Evolutionary conservation across 208 protist genomes (phyloP), one percentile per base, ranked within the genome.

Genomic region (Endotrypanum monterogeii): DNA sequence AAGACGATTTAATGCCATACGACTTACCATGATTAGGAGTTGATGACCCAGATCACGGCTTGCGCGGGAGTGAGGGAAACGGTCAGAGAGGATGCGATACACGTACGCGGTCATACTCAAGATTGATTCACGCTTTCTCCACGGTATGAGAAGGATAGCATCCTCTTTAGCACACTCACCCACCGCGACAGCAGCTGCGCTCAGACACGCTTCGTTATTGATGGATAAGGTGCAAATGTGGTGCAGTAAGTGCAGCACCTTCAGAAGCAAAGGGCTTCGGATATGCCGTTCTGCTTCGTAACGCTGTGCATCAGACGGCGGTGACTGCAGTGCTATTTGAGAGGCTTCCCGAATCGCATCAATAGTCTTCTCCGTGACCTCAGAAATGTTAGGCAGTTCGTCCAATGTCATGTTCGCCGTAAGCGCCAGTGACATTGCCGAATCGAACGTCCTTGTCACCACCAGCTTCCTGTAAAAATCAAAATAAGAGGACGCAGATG

Each of bases 11-110:
- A 48, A 6, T 48, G 65, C 35, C 67, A 83, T 41, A 51, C 70
- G 74, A 23, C 71, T 57, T 6, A 73, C 60, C 11, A 86, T 56
- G 44, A 70, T 66, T 20, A 90, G 56, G 1, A 86, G 12, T 30
- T 83, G 83, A 25, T 82, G 68, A 28, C 60, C 62, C 8, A 88
- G 16, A 7, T 69, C 50, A 30, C 83, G 78, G 12, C 68, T 63
- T 35, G 67, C 73, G 12, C 75, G 71, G 14, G 65, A 78, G 9
- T 72, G 70, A 14, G 78, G 30, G 35, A 83, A 79, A 20, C 70
- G 77, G 7, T 57, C 75, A 3, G 68, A 18, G n/a, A 88, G 23
- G 20, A 80, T 66, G 37, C 76, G 67, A 56, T 83, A 83, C 25
- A 68, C 18, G 46, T 71, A 56, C n/a, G 18, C 3, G n/a, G 39